Conservation (phyloP, 495 filamentous ascomycete genomes). For the Lasiosphaeria miniovina region DNA sequence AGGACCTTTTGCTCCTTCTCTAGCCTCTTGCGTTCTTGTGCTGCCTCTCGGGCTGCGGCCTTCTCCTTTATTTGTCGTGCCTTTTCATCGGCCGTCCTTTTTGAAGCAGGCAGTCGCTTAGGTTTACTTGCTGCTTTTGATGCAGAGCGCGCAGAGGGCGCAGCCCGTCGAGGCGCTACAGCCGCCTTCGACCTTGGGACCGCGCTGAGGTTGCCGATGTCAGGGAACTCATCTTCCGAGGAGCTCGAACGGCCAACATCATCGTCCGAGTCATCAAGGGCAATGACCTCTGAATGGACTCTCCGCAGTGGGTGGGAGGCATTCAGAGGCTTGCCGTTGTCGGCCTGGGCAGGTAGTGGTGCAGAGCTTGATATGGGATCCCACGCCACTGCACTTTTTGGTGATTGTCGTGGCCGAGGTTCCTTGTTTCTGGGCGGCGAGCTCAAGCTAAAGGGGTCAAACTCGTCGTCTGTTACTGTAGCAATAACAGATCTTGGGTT, state of each 20-base stretch:
- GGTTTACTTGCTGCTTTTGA: slow-evolving; percentile 4
- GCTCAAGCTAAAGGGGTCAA: neutral
- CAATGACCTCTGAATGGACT: slow-evolving; percentile 20
- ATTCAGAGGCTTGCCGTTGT: slow-evolving; percentile 7
- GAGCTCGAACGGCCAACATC: neutral
- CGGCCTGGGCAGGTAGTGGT: slow-evolving; percentile 23
- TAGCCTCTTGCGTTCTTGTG: slow-evolving; percentile 52
- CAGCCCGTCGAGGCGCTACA: neutral
- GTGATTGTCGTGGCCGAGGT: neutral
- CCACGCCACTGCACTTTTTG: slow-evolving; percentile 33
- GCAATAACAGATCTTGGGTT: neutral
- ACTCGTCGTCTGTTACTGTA: neutral
- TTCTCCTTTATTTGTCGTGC: slow-evolving; percentile 35
- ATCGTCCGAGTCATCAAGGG: slow-evolving; percentile 34
- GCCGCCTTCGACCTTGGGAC: slow-evolving; percentile 12
- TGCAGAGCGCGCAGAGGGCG: neutral
- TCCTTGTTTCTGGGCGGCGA: neutral
- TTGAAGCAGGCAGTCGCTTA: slow-evolving; percentile 15
- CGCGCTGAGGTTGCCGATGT: slow-evolving; percentile 32
- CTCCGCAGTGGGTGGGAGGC: slow-evolving; percentile 14
- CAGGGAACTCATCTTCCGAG: slow-evolving; percentile 40
- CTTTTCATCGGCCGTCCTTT: slow-evolving; percentile 36
- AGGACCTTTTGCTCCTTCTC: slow-evolving; percentile 56
- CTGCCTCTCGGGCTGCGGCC: slow-evolving; percentile 48
- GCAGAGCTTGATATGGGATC: slow-evolving; percentile 51